These are phyloP conservation scores for Eragrostis curvula DNA, from an alignment of 176 grass and related monocot species.

Conservation along the genomic window DNA sequence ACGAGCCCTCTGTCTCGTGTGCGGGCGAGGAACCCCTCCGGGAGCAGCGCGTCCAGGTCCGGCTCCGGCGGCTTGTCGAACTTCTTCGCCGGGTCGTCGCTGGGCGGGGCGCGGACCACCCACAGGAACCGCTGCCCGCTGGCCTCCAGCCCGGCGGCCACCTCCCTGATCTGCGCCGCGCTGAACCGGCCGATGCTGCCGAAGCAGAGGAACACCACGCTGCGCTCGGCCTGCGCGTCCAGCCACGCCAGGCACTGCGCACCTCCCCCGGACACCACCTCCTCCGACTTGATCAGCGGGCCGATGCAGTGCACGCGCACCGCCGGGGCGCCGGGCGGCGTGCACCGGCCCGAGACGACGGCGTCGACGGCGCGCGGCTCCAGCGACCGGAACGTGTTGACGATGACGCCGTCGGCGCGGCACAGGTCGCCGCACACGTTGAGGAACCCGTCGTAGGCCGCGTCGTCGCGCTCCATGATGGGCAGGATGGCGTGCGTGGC, in stretches of 20 bases:
- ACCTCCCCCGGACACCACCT: slow-evolving; percentile 24
- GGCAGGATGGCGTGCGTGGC: slow-evolving; percentile 51
- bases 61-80: slow-evolving; percentile 26
- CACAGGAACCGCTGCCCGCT: slow-evolving; percentile 67
- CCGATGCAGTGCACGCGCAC: slow-evolving; percentile 57
- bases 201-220: slow-evolving; percentile 72
- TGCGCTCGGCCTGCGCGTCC: slow-evolving; percentile 42
- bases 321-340: slow-evolving; percentile 18
- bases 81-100: slow-evolving; percentile 32
- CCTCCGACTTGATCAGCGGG: slow-evolving; percentile 62
- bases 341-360: slow-evolving; percentile 36
- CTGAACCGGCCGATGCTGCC: slow-evolving; percentile 60
- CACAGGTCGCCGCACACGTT: not conserved
- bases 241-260: slow-evolving; percentile 59
- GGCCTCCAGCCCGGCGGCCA: slow-evolving; percentile 59
- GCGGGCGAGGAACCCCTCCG: slow-evolving; percentile 56
- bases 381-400: slow-evolving; percentile 66
- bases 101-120: slow-evolving; percentile 51
- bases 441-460: slow-evolving; percentile 43
- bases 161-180: slow-evolving; percentile 49
- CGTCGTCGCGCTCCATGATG: slow-evolving; percentile 55
- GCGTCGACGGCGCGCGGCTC: slow-evolving; percentile 56
- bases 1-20: slow-evolving; percentile 48
- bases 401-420: slow-evolving; percentile 47
- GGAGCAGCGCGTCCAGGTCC: slow-evolving; percentile 49